These are phyloP conservation scores for Phyllostachys edulis DNA, from an alignment of 176 grass and related monocot species.

Conservation along the genomic window DNA sequence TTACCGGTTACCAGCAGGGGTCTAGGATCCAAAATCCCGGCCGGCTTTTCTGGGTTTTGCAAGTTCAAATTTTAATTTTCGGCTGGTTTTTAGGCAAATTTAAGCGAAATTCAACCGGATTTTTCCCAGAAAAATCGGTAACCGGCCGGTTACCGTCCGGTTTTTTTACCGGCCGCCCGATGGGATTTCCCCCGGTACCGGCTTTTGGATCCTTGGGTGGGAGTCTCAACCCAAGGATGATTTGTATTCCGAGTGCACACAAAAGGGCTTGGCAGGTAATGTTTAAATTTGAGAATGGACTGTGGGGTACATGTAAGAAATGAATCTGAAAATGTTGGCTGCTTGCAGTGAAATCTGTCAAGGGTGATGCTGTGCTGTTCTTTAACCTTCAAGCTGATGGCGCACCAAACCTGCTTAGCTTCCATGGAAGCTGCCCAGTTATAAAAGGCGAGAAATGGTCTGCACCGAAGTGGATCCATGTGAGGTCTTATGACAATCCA, in stretches of 20 bases:
- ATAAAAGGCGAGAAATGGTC: conserved; percentile 65
- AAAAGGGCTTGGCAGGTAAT: not conserved
- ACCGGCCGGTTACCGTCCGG: no score
- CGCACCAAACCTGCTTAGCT: conserved; percentile 34
- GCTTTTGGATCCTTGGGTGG: no score
- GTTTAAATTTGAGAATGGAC: not conserved
- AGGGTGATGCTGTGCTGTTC: conserved; percentile 50
- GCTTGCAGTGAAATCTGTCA: conserved; percentile 39
- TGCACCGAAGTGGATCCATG: conserved; percentile 57
- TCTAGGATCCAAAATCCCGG: no score
- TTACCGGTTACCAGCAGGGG: no score
- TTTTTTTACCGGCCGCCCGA: no score
- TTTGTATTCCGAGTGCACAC: not conserved
- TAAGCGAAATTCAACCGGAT: no score
- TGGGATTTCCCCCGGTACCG: no score
- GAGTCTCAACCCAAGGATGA: not conserved
- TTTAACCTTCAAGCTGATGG: conserved; percentile 47
- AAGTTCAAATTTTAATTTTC: no score
- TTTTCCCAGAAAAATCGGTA: no score
- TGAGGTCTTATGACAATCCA: conserved; percentile 30
- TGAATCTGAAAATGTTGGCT: not conserved
- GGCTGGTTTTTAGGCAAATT: no score
- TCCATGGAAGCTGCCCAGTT: conserved; percentile 48
- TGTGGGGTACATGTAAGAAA: not conserved
- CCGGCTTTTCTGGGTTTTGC: no score